Conservation (phyloP, 148 eudicot genomes). For the Cornus controversa region DNA sequence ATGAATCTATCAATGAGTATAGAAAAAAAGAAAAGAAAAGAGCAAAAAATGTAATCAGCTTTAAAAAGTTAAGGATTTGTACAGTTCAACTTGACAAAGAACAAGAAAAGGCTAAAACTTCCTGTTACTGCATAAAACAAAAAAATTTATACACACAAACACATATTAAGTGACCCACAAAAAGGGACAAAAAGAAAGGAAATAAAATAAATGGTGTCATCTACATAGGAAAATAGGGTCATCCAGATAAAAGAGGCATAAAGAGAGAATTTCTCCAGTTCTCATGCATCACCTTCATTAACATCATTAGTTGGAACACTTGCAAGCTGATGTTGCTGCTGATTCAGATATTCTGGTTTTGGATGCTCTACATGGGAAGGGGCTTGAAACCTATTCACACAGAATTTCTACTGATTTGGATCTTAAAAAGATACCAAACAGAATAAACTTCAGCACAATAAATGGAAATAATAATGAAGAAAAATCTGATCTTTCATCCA, state of each 20-base stretch:
- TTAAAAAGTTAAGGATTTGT: not conserved
- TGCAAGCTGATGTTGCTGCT: not conserved
- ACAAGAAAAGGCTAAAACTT: not conserved
- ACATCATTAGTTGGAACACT: not conserved
- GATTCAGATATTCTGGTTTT: not conserved
- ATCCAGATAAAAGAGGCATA: not conserved
- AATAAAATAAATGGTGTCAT: not conserved
- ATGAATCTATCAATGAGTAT: not conserved
- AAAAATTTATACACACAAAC: not conserved
- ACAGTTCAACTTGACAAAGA: too few species aligned
- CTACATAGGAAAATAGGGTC: not conserved
- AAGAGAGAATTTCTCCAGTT: too few species aligned
- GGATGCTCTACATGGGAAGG: constrained; percentile 7
- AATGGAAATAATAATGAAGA: not conserved
- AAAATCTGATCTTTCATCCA: not conserved
- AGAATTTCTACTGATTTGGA: not conserved
- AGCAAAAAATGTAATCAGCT: too few species aligned
- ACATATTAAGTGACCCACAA: not conserved
- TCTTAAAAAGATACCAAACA: not conserved
- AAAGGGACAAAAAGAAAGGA: too few species aligned
- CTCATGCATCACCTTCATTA: constrained; percentile 9
- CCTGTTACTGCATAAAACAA: not conserved
- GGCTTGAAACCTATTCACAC: constrained; percentile 8
- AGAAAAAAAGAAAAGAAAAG: not conserved
- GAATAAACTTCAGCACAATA: not conserved